A percentile compares a stretch with the other conserved stretches of the same genome.
phyloP scores from a whole-genome alignment of 306 rosid genomes.

The Benincasa hispida region DNA sequence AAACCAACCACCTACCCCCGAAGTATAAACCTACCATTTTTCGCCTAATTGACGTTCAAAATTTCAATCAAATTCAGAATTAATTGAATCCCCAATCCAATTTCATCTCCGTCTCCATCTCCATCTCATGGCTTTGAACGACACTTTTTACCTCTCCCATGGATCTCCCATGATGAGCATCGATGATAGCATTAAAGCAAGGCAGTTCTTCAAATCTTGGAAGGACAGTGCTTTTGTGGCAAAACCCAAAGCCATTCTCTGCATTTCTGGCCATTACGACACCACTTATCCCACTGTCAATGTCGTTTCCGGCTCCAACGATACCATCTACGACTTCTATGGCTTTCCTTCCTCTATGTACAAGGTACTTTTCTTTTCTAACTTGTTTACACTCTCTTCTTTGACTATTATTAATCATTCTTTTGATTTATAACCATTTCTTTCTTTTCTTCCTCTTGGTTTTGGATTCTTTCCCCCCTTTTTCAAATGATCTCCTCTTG shows the following conservation, averaged over 20 bases:
- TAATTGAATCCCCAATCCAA: no score
- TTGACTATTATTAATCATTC: no score
- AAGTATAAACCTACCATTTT: no score
- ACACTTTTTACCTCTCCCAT: constrained; percentile 58
- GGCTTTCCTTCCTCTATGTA: constrained; percentile 58
- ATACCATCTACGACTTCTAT: constrained; percentile 72
- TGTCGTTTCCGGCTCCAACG: constrained; percentile 22
- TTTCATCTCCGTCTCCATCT: no score
- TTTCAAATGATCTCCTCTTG: no score
- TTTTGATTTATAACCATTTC: no score
- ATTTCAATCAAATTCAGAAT: no score
- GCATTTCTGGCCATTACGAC: constrained; percentile 70
- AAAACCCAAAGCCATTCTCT: constrained; percentile 39
- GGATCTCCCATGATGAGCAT: constrained; percentile 52
- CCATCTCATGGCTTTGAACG: constrained; percentile 15
- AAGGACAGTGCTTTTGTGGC: constrained; percentile 17
- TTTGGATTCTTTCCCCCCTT: no score
- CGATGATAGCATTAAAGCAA: constrained; percentile 38
- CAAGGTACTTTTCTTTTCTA: constrained; percentile 28
- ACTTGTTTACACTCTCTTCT: no score
- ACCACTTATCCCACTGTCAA: constrained; percentile 45
- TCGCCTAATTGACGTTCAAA: no score
- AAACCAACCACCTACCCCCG: no score
- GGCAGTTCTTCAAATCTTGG: constrained; percentile 47
- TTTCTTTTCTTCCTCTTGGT: no score